Evolutionary conservation across 257 asterid genomes (phyloP).

Genomic region (Solanum clarkiae): DNA sequence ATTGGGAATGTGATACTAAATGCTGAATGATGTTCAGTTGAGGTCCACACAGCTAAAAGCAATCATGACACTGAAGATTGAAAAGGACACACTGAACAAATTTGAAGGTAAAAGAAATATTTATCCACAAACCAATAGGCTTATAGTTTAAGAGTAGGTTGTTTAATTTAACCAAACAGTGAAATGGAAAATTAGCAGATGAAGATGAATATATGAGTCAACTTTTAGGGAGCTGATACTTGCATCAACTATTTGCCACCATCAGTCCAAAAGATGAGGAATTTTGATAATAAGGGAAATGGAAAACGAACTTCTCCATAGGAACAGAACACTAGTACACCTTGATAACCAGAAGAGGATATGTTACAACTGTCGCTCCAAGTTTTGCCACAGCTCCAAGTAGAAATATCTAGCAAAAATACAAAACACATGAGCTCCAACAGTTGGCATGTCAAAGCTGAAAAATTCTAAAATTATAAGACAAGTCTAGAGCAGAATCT

Average conservation of each 20-base stretch:
- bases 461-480: background rate
- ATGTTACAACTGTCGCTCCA: constrained; percentile 93
- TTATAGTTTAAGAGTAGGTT: background rate
- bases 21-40: background rate
- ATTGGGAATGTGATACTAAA: background rate
- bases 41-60: background rate
- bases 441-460: background rate
- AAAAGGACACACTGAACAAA: background rate
- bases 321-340: constrained; percentile 16
- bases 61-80: background rate
- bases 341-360: constrained; percentile 94
- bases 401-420: constrained; percentile 52
- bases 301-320: background rate
- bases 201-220: background rate
- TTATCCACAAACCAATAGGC: background rate
- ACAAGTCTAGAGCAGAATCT: background rate
- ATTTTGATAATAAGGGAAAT: background rate
- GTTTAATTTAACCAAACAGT: background rate
- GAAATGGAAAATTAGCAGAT: background rate
- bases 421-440: background rate
- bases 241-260: background rate
- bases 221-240: background rate
- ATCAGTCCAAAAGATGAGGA: background rate
- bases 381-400: constrained; percentile 98
- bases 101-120: background rate